A percentile compares a stretch with the other conserved stretches of the same genome.
Evolutionary conservation across 2,329 filamentous ascomycete genomes (phyloP).

Genomic region (Stachybotrys chlorohalonatus): DNA sequence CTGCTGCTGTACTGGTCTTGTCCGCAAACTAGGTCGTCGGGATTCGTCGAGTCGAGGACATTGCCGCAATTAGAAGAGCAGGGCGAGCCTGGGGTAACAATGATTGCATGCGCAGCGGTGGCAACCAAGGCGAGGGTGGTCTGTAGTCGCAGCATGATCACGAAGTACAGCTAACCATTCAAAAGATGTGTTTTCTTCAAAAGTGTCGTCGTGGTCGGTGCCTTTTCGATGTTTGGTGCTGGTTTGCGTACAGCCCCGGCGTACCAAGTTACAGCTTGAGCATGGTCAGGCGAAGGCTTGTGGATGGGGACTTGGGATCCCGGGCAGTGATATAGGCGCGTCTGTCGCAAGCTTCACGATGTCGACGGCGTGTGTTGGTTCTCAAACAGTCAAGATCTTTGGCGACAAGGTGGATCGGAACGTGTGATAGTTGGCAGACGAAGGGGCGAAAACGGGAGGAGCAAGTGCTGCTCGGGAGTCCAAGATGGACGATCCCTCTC

Average conservation of each 20-base stretch:
- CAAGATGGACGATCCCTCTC: not conserved
- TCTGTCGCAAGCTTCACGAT: not conserved
- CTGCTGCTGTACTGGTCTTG: constrained; percentile 28
- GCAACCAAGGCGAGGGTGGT: constrained; percentile 11
- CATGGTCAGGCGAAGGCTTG: not conserved
- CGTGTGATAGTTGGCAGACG: not conserved
- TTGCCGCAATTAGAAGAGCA: constrained; percentile 46
- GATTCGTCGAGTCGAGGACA: constrained; percentile 33
- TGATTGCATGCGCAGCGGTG: constrained; percentile 19
- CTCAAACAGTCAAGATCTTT: not conserved
- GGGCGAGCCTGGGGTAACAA: constrained; percentile 37
- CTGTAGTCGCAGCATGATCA: constrained; percentile 8
- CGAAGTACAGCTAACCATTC: not conserved
- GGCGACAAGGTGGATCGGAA: not conserved
- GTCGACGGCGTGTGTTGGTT: not conserved
- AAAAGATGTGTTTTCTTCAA: too few species aligned
- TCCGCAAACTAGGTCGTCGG: constrained; percentile 39
- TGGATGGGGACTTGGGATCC: not conserved
- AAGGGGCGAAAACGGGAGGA: not conserved
- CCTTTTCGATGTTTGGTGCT: not conserved
- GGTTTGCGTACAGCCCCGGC: not conserved
- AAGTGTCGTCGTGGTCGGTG: too few species aligned
- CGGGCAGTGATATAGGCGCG: not conserved
- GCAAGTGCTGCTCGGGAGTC: not conserved
- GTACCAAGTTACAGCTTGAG: not conserved